Conservation (phyloP, 2,329 filamentous ascomycete genomes). For the Leptographium procerum region DNA sequence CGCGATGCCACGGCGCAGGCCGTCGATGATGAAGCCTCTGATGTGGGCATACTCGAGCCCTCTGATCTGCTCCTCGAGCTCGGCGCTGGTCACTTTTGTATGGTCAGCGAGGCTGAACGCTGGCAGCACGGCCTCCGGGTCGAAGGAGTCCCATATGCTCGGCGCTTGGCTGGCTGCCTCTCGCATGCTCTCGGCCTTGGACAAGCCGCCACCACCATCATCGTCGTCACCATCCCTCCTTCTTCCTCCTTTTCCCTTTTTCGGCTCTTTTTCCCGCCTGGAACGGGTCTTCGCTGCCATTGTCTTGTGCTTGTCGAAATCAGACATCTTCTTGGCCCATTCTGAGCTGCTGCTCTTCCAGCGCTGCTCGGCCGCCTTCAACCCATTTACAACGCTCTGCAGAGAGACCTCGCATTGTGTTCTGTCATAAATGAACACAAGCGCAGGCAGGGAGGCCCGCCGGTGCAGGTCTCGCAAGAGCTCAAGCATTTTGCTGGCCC, state of each 20-base stretch:
- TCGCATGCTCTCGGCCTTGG: conserved; percentile 44
- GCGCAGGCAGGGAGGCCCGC: conserved; percentile 56
- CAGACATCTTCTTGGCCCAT: conserved; percentile 49
- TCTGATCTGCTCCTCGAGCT: not conserved
- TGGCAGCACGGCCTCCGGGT: conserved; percentile 51
- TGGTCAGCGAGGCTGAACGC: conserved; percentile 56
- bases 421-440: conserved; percentile 70
- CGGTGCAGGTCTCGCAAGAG: conserved; percentile 47
- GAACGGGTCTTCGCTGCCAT: conserved; percentile 28
- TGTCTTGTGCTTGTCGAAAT: conserved; percentile 40
- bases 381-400: conserved; percentile 34
- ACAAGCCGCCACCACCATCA: conserved; percentile 29
- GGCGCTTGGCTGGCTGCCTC: conserved; percentile 44
- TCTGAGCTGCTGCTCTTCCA: conserved; percentile 45
- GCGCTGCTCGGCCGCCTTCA: conserved; percentile 40
- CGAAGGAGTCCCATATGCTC: conserved; percentile 51
- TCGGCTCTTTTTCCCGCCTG: conserved; percentile 13
- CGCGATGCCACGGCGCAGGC: not conserved
- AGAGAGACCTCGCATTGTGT: conserved; percentile 50
- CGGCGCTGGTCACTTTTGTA: conserved; percentile 18
- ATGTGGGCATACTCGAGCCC: not conserved
- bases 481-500: conserved; percentile 33
- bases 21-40: not conserved
- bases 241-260: conserved; percentile 21
- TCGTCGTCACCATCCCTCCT: conserved; percentile 24